These are phyloP conservation scores for Lojkania enalia DNA, from an alignment of 2,329 filamentous ascomycete species.

Conservation along the genomic window DNA sequence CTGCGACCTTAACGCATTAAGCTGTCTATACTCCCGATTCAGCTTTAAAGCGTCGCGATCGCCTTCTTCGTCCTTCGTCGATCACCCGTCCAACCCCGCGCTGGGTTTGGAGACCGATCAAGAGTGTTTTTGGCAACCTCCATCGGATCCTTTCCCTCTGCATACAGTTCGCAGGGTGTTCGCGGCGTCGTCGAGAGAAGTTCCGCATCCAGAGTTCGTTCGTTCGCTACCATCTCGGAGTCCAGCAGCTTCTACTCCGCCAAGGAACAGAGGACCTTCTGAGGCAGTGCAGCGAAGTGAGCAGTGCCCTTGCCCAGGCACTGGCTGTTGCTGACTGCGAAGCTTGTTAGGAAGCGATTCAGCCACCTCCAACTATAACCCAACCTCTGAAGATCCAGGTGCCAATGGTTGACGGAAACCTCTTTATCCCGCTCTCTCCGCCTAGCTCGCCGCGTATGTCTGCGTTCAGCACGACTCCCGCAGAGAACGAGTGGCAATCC, in stretches of 20 bases:
- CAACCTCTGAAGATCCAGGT: slow-evolving; percentile 28
- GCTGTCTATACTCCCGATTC: slow-evolving; percentile 23
- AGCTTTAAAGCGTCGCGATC: slow-evolving; percentile 29
- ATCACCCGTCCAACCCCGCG: slow-evolving; percentile 41
- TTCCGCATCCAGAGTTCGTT: slow-evolving; percentile 8
- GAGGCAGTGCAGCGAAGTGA: slow-evolving; percentile 23
- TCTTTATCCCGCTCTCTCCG: slow-evolving; percentile 53
- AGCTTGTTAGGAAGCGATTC: slow-evolving; percentile 25
- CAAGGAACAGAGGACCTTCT: slow-evolving; percentile 12
- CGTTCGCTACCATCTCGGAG: slow-evolving; percentile 7
- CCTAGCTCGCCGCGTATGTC: slow-evolving; percentile 56
- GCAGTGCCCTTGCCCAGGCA: slow-evolving; percentile 9
- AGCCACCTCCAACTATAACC: slow-evolving; percentile 26
- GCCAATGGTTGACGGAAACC: slow-evolving; percentile 51
- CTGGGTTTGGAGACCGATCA: slow-evolving; percentile 34
- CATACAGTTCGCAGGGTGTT: slow-evolving; percentile 22
- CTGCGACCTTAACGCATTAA: slow-evolving; percentile 30
- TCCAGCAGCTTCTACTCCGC: slow-evolving; percentile 11
- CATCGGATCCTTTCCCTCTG: slow-evolving; percentile 30
- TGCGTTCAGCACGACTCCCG: slow-evolving; percentile 49
- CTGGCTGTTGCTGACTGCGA: slow-evolving; percentile 26
- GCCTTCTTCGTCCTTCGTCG: slow-evolving; percentile 27
- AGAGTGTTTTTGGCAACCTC: slow-evolving; percentile 25
- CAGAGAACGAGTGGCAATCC: slow-evolving; percentile 50
- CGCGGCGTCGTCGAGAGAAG: slow-evolving; percentile 14